Base-by-base conservation (phyloP, 371 early-diverging fungal species). In the Gilbertella persicaria region DNA sequence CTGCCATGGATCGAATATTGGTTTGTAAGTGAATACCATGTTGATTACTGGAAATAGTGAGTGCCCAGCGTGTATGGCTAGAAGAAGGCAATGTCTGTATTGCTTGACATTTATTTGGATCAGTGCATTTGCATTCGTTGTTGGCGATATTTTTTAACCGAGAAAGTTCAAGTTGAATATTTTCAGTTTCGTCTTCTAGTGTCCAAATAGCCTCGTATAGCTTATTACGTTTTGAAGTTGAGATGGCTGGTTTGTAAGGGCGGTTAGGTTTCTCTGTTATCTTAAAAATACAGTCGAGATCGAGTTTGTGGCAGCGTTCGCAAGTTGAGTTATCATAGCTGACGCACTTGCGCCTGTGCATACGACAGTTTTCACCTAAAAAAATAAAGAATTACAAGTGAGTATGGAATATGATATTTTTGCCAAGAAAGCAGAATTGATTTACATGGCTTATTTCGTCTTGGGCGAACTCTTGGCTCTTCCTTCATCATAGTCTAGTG, bases 261-360 rank as follows among this genome's bases (percentile, higher is more conserved):
- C 29, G 44, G 1, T 21, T 29, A 19, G 60, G 53, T 14, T 49
- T 60, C 19, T 60, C 60, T 6, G 49, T 53, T 2, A 38, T 3
- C 44, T 29, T 53, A n/a, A 33, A 53, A 29, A 60, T 41, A 30
- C 62, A 72, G 41, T 47, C 57, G 48, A 38, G 60, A 63, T 45
- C 58, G 53, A 29, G 60, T 64, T 56, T 44, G 13, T 44, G 21
- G 39, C 54, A 63, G 8, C 58, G 58, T 21, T 58, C 53, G 19
- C 64, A 60, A 20, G 10, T 49, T 0, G 38, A 12, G 14, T 47
- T 41, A 10, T 38, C 45, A 21, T 36, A 20, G n/a, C 5, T 41
- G 21, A 43, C 37, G 29, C 60, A 60, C 42, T 53, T 53, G n/a
- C 60, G 42, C 37, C 60, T 42, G 38, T 53, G 60, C 17, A 35